Percentiles rank a stretch among this genome's conserved stretches.
Evolutionary conservation across 2,329 filamentous ascomycete species (phyloP).

Genomic region (Tothia fuscella): DNA sequence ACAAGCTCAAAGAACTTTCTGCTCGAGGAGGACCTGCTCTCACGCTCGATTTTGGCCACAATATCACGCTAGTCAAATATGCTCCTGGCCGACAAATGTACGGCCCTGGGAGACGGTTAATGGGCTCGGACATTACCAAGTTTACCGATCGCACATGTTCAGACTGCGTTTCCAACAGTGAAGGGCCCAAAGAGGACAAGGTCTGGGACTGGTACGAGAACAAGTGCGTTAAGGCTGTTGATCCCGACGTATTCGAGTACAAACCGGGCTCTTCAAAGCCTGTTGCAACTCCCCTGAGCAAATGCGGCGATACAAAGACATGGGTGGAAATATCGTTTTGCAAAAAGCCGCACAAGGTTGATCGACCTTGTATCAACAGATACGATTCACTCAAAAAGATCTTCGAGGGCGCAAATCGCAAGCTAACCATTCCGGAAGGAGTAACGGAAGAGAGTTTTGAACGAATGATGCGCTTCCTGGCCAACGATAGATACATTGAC

Average conservation of each 20-base stretch:
- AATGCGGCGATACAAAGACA: constrained; percentile 5
- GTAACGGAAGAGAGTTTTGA: constrained; percentile 4
- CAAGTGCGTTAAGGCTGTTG: constrained; percentile 7
- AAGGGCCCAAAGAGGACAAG: constrained; percentile 3
- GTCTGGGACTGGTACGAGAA: constrained; percentile 10
- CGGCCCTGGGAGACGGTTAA: background rate
- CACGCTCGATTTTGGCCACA: constrained; percentile 9
- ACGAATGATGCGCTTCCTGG: constrained; percentile 2
- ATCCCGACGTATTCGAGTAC: constrained; percentile 5
- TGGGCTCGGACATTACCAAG: no score
- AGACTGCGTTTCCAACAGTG: no score
- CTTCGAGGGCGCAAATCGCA: constrained; percentile 6
- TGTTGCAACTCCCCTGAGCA: no score
- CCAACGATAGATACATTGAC: background rate
- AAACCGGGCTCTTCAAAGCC: no score
- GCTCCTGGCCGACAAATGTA: background rate
- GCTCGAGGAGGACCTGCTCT: background rate
- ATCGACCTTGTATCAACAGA: background rate
- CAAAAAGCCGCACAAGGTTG: constrained; percentile 7
- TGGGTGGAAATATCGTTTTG: constrained; percentile 1
- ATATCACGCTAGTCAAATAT: background rate
- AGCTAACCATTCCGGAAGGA: background rate
- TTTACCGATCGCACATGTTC: no score
- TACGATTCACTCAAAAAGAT: constrained; percentile 6
- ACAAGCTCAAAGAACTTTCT: constrained; percentile 9